These are phyloP conservation scores for Fistulinella prunicolor DNA, from an alignment of 768 basidiomycete genomes.

Conservation along the genomic window DNA sequence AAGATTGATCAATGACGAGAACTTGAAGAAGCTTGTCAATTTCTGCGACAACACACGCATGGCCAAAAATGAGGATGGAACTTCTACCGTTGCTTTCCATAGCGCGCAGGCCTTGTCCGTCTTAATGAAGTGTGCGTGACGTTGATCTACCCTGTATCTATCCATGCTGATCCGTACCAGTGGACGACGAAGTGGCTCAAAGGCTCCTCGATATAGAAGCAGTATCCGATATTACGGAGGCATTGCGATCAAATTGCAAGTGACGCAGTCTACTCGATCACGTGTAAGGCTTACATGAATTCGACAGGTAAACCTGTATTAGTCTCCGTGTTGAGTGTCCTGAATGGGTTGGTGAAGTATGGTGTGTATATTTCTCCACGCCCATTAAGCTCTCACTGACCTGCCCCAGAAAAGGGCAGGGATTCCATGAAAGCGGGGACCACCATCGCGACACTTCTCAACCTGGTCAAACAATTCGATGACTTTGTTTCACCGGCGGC, in stretches of 20 bases:
- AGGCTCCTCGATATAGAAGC: conserved; percentile 14
- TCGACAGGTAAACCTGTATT: conserved; percentile 16
- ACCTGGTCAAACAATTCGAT: conserved; percentile 18
- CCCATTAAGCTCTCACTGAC: background rate
- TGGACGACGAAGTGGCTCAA: conserved; percentile 11
- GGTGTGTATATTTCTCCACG: conserved; percentile 4
- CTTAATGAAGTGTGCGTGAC: conserved; percentile 22
- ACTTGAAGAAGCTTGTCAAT: conserved; percentile 18
- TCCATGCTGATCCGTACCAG: conserved; percentile 1
- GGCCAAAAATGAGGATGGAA: conserved; percentile 13
- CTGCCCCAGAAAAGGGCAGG: conserved; percentile 3
- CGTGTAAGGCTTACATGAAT: background rate
- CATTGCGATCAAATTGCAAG: conserved; percentile 20
- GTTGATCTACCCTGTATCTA: background rate
- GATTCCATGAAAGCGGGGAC: conserved; percentile 4
- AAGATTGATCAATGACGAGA: conserved; percentile 13
- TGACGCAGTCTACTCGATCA: background rate
- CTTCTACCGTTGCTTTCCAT: conserved; percentile 21
- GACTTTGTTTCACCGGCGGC: conserved; percentile 32
- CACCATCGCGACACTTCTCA: conserved; percentile 17
- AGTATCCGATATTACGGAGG: conserved; percentile 18
- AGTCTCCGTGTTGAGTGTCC: conserved; percentile 21
- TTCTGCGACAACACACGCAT: conserved; percentile 15
- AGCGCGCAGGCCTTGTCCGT: conserved; percentile 26
- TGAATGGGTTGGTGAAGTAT: conserved; percentile 15